A percentile compares a stretch with the other conserved stretches of the same genome.
Evolutionary conservation across 768 basidiomycete genomes (phyloP).

Genomic region (Phanerodontia chrysosporium): DNA sequence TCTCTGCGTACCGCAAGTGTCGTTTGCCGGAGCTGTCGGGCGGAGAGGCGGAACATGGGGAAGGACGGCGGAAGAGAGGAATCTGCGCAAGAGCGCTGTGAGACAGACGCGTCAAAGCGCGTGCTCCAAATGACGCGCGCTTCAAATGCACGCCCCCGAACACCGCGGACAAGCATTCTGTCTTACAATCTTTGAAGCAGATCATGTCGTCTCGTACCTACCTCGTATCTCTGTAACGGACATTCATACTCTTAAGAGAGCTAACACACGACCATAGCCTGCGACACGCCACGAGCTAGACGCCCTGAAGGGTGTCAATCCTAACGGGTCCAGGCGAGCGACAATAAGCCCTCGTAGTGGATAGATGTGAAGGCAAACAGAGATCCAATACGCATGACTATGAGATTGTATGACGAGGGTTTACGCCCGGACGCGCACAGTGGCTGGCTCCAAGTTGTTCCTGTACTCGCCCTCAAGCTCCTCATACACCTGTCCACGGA

Average conservation of each 20-base stretch:
- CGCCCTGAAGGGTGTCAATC: too few relatives aligned
- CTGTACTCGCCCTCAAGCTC: conserved; percentile 8
- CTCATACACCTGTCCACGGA: conserved; percentile 53
- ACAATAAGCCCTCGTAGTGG: too few relatives aligned
- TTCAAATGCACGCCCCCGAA: neutral
- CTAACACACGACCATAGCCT: too few relatives aligned
- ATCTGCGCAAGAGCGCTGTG: neutral
- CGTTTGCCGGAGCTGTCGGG: neutral
- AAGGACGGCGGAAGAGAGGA: neutral
- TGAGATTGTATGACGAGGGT: too few relatives aligned
- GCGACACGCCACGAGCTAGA: too few relatives aligned
- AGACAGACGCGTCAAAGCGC: neutral
- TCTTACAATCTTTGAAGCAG: neutral
- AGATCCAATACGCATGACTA: too few relatives aligned
- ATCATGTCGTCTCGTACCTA: too few relatives aligned
- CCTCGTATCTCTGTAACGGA: too few relatives aligned
- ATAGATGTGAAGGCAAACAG: too few relatives aligned
- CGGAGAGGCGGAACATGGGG: neutral
- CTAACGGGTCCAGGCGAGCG: too few relatives aligned
- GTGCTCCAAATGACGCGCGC: neutral
- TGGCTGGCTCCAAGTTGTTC: neutral
- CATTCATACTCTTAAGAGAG: too few relatives aligned
- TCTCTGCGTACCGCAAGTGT: neutral
- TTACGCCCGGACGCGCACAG: neutral
- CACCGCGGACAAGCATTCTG: neutral